phyloP scores from a whole-genome alignment of 345 rosid species.

The Euphorbia peplus region DNA sequence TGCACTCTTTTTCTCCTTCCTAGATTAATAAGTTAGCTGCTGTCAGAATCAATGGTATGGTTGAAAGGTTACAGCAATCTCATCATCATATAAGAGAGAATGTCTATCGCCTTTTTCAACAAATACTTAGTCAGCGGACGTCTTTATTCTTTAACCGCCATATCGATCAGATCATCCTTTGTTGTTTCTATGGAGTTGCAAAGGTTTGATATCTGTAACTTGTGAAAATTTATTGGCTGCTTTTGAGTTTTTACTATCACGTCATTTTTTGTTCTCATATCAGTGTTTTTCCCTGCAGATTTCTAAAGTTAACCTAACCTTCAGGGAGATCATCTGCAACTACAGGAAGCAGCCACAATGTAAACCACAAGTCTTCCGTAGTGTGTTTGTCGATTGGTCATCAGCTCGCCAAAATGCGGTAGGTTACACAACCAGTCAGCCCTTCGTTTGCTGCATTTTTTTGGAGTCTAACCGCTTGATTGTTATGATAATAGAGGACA shows the following conservation, averaged over 20 bases:
- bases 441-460: constrained; percentile 7
- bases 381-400: constrained; percentile 72
- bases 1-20: constrained; percentile 11
- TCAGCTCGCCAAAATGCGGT: constrained; percentile 63
- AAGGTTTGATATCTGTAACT: constrained; percentile 24
- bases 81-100: constrained; percentile 36
- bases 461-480: constrained; percentile 25
- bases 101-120: constrained; percentile 33
- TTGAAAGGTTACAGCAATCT: constrained; percentile 29
- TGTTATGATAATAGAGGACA: constrained; percentile 53
- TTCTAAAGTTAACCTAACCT: constrained; percentile 74
- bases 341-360: constrained; percentile 96
- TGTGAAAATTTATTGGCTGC: neutral
- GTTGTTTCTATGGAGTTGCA: constrained; percentile 38
- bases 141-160: constrained; percentile 35
- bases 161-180: constrained; percentile 36
- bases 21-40: constrained; percentile 36
- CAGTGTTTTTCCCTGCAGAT: constrained; percentile 48
- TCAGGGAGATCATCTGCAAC: constrained; percentile 75
- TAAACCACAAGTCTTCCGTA: constrained; percentile 83
- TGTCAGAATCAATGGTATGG: constrained; percentile 34
- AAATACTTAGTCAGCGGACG: constrained; percentile 29
- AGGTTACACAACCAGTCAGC: constrained; percentile 15
- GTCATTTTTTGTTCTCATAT: constrained; percentile 5
- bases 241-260: neutral